Evolutionary conservation across 2,329 filamentous ascomycete species (phyloP), one percentile per base, ranked within the genome.

Genomic region (Aspergillus latus): DNA sequence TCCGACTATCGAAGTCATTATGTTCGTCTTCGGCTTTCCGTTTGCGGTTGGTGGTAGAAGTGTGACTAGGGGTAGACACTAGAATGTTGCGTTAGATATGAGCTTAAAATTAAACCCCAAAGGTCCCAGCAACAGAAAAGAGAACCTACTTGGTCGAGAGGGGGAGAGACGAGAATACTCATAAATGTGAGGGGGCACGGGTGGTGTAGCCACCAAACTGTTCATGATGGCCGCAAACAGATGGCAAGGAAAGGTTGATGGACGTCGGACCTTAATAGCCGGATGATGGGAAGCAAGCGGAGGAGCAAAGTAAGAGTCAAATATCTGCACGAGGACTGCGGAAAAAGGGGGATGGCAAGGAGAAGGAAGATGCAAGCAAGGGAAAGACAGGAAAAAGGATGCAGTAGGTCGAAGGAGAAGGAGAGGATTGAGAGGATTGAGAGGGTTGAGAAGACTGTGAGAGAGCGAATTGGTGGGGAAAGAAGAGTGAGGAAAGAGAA

Each of bases 1-100:
- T 97, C 69, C 92, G 90, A 71, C 92, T 89, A 70, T 88, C 87
- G 61, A 82, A 73, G 64, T 85, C 84, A 62, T 76, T 75, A 66
- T 77, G 75, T 67, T 87, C 85, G 65, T 86, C 84, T 55, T 93
- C 90, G 68, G 90, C 92, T 81, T 97, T 97, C 76, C 94, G 88
- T 82, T 97, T 97, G 64, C 84, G 80, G 67, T 74, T 76, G 67
- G 66, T 76, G 67, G 66, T 67, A 66, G 74, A 70, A 63, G 71
- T 66, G 66, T 73, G 71, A 52, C 68, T 68, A 62, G 72, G 71
- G 61, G 70, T 75, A 62, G 71, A 72, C 68, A 74, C 69, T 74
- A 59, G 29, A 37, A 46, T 32, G 51, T 55, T 68, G 43, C 64
- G 65, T 60, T 52, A 64, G 60, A 37, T 15, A 46, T 45, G 36